Percentiles rank a stretch among this genome's conserved stretches.
Conservation (phyloP, 2,329 filamentous ascomycete genomes). For the Claviceps monticola region DNA sequence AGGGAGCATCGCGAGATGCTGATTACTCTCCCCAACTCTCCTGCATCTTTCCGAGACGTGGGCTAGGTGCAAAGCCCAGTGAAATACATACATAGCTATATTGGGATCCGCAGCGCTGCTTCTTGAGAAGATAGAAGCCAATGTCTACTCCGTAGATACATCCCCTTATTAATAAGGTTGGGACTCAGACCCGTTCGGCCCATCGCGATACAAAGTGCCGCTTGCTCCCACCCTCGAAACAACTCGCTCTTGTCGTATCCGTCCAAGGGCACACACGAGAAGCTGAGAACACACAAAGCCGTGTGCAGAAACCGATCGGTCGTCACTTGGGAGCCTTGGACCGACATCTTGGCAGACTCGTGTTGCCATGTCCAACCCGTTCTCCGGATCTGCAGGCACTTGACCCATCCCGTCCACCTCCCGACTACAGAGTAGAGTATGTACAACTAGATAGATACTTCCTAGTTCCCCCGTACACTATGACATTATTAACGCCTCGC, state of each 20-base stretch:
- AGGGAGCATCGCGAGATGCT: background rate
- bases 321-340: background rate
- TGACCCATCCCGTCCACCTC: conserved; percentile 4
- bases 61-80: background rate
- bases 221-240: background rate
- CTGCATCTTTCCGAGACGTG: background rate
- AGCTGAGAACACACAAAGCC: too few species aligned
- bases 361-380: conserved; percentile 4
- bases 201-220: background rate
- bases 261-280: background rate
- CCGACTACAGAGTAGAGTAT: background rate
- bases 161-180: background rate
- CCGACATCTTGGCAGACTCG: conserved; percentile 1
- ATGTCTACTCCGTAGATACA: background rate
- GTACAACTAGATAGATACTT: too few species aligned
- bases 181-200: background rate
- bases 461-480: background rate
- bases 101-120: background rate
- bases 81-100: background rate
- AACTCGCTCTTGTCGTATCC: background rate
- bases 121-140: background rate
- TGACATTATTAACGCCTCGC: background rate
- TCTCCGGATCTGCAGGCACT: conserved; percentile 13
- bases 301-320: background rate
- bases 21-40: background rate